phyloP scores from a whole-genome alignment of 2,329 filamentous ascomycete species.

The Rutstroemia sp. region DNA sequence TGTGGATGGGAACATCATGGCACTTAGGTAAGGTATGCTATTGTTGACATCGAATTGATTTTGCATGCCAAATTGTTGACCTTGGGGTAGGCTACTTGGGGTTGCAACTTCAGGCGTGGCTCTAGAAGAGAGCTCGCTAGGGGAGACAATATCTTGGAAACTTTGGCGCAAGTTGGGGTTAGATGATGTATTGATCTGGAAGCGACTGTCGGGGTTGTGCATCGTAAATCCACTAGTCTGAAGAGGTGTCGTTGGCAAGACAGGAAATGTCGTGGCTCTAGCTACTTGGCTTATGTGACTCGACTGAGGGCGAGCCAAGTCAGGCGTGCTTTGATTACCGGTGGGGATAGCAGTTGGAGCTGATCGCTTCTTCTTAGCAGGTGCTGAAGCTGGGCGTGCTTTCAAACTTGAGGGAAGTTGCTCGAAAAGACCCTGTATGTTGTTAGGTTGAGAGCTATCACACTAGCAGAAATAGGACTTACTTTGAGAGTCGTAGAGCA shows the following conservation, averaged over 20 bases:
- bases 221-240: constrained; percentile 18
- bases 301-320: constrained; percentile 9
- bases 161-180: constrained; percentile 24
- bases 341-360: constrained; percentile 38
- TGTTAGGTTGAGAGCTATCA: constrained; percentile 15
- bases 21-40: constrained; percentile 58
- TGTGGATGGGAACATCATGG: constrained; percentile 72
- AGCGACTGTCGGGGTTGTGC: constrained; percentile 12
- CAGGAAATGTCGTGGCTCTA: constrained; percentile 25
- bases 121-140: constrained; percentile 20
- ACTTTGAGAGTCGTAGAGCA: constrained; percentile 74
- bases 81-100: constrained; percentile 14
- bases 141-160: constrained; percentile 23
- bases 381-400: constrained; percentile 34
- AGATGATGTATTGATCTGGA: constrained; percentile 19
- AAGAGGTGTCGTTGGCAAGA: constrained; percentile 20
- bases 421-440: constrained; percentile 66
- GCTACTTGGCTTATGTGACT: constrained; percentile 9
- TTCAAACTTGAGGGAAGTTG: constrained; percentile 69
- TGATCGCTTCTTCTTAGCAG: constrained; percentile 47
- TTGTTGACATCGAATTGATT: constrained; percentile 31
- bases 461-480: constrained; percentile 29
- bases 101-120: constrained; percentile 24
- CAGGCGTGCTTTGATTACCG: constrained; percentile 23
- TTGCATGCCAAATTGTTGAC: constrained; percentile 14